phyloP scores from a whole-genome alignment of 129 eudicot species.

The Tagetes patula region DNA sequence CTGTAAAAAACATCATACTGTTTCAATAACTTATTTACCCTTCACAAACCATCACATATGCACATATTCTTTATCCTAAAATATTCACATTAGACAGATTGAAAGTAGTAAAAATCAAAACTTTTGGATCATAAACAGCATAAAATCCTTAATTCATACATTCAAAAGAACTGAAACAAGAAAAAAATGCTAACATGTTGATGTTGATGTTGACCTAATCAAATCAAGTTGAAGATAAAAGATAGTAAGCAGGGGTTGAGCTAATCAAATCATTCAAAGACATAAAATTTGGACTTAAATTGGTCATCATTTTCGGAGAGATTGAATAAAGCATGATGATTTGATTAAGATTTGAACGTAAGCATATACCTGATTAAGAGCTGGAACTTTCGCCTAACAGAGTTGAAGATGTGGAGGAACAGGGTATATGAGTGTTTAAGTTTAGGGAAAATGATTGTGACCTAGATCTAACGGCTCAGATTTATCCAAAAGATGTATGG shows the following conservation, averaged over 20 bases:
- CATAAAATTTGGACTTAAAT: too few relatives aligned
- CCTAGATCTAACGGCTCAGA: constrained; percentile 19
- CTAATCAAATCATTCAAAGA: too few relatives aligned
- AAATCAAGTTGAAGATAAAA: too few relatives aligned
- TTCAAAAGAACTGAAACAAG: background rate
- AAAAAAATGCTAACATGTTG: background rate
- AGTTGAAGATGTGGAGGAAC: background rate
- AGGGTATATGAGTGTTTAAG: background rate
- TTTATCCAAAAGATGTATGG: background rate
- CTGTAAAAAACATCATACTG: constrained; percentile 19
- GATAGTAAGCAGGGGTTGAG: too few relatives aligned
- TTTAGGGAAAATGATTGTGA: background rate
- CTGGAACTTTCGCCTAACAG: background rate
- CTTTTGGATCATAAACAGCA: background rate
- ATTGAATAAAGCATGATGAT: too few relatives aligned
- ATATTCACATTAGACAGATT: background rate
- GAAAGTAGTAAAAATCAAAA: background rate
- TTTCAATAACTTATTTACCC: background rate
- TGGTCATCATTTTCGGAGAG: too few relatives aligned
- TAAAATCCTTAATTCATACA: background rate
- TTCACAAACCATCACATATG: background rate
- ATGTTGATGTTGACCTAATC: too few relatives aligned
- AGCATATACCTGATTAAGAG: constrained; percentile 10
- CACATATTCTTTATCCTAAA: background rate
- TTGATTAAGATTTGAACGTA: background rate